Base-by-base conservation (phyloP, 805 yeast species). In the Wickerhamiella nectarea region DNA sequence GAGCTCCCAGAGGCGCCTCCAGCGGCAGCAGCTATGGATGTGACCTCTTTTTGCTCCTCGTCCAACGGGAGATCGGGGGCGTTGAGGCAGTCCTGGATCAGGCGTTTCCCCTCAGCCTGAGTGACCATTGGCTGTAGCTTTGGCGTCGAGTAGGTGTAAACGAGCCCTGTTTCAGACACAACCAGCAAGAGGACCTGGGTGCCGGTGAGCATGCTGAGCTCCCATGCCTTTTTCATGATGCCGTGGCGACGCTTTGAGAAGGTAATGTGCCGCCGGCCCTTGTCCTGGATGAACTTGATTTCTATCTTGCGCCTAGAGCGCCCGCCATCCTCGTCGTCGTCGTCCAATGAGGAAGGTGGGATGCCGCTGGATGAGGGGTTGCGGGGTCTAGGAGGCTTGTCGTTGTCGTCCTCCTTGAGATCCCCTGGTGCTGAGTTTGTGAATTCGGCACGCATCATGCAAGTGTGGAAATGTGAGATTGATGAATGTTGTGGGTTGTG, bases 201-300 rank as follows among this genome's bases (percentile, higher is more conserved):
- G 46, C 98, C 98, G 11, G 98, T 91, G 55, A 91, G 72, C 43
- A 91, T 97, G 17, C 94, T 81, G 51, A 91, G 72, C 63, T 91
- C 98, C 66, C 89, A 91, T n/a, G 98, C 98, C 68, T 91, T 91
- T 68, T 91, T 91, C 98, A 91, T 91, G 58, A 91, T 89, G 55
- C 98, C 98, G 37, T 95, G 97, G 66, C 89, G 89, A 66, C 98
- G 81, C 68, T 91, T 91, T 43, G 96, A 85, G 58, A 91, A 91
- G 24, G 98, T 91, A 56, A 91, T 93, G 66, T 91, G 98, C 59
- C 98, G 83, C 63, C 98, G 78, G 17, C 95, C 84, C 67, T 91
- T 91, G 65, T 91, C 96, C 68, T 89, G 95, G 58, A 91, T 91
- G 60, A 91, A 91, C 69, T 85, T 84, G 62, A 91, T 91, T 65